Evolutionary conservation across 2,329 filamentous ascomycete genomes (phyloP).

Genomic region (Fusarium keratoplasticum): DNA sequence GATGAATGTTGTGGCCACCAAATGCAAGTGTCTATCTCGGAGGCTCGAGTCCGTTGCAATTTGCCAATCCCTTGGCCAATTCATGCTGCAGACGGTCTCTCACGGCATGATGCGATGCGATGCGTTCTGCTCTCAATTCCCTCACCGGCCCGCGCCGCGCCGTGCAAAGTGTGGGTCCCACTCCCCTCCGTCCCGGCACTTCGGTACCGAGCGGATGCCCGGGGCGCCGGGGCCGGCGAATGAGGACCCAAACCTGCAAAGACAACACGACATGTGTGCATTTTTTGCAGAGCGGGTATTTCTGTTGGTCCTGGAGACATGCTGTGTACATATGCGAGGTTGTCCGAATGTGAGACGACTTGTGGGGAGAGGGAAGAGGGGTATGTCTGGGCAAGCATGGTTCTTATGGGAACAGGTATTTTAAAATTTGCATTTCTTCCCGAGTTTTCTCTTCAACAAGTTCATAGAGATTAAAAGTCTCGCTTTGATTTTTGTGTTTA

Average conservation of each 20-base stretch:
- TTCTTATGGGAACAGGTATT: not conserved
- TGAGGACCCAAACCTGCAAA: not conserved
- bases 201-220: conserved; percentile 4
- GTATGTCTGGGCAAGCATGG: not conserved
- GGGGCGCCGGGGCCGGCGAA: not conserved
- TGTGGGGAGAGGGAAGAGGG: not conserved
- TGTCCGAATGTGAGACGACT: not conserved
- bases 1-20: not conserved
- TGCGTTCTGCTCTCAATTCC: not conserved
- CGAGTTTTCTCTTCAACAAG: not conserved
- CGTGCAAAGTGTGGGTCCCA: conserved; percentile 5
- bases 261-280: not conserved
- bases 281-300: not conserved
- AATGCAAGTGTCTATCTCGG: not conserved
- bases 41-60: not conserved
- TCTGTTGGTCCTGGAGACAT: not conserved
- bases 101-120: not conserved
- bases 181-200: not conserved
- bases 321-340: not conserved
- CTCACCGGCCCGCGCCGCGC: not conserved
- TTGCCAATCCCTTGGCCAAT: not conserved
- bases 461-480: not conserved
- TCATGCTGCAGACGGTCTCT: not conserved
- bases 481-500: not conserved
- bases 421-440: not conserved